Base-by-base conservation (phyloP, 495 filamentous ascomycete species). In the Aspergillus haitiensis region DNA sequence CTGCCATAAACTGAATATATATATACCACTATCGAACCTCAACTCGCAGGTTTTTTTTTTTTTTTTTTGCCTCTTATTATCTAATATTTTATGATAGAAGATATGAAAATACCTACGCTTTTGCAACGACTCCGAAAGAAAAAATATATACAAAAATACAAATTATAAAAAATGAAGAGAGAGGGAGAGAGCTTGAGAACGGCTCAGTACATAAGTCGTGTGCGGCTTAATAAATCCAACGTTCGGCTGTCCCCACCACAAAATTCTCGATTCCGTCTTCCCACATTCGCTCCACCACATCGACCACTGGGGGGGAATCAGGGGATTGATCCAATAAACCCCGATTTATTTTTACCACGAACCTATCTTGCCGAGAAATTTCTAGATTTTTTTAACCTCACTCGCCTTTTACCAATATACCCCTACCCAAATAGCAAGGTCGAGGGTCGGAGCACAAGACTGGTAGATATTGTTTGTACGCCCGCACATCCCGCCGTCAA, bases 181-280 rank as follows among this genome's bases (percentile, higher is more conserved):
- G 21, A 3, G 21, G 3, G 21, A 27, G 21, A 3, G 21, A 27
- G 21, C 1, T 27, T 27, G 21, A 27, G 21, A 27, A 27, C 21
- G 21, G 21, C 21, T 27, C 21, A 27, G 3, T 27, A 27, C 21
- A 27, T 27, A 27, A 10, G 18, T 52, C 52, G 18, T 33, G 53
- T 42, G 48, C 54, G 55, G 58, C 55, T 61, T 61, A 61, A 58
- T 48, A 59, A 63, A 56, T 57, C 48, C 44, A 42, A 40, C 35
- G 44, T 32, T 51, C 48, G 58, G 42, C 32, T 48, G 50, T 60
- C 62, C 48, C 58, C 59, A 61, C 65, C 65, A 58, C 61, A 61
- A 59, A 59, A 59, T 34, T 37, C 52, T 27, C 33, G 31, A 47
- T 31, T 58, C 50, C 39, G 40, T 62, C 55, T 54, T 42, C 59